Base-by-base conservation (phyloP, 371 early-diverging fungal species). In the Actinomucor elegans region DNA sequence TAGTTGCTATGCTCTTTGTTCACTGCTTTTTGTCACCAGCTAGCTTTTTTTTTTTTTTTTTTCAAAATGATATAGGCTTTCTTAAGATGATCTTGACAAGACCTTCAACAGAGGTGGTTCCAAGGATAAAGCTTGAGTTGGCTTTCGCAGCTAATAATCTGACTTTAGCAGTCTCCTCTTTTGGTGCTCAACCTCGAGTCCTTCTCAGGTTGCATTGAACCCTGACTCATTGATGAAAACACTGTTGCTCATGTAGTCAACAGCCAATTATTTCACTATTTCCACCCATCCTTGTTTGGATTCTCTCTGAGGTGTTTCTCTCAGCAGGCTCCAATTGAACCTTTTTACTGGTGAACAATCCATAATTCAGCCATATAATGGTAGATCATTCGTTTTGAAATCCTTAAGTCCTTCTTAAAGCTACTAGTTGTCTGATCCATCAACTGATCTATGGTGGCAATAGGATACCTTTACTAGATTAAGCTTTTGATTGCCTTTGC, bases 41-140 rank as follows among this genome's bases (percentile, higher is more conserved):
- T 48, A 48, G 43, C 56, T 56, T 56, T 55, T 48, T 46, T 55
- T 55, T 55, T 33, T 56, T 48, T 48, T 51, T 29, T 35, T 35
- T 11, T n/a, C 47, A 54, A 45, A 40, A 24, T 3, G 38, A 29
- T 11, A 54, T 38, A 11, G 47, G 40, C 37, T 54, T 54, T 54
- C 47, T 54, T 37, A 38, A 31, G 15, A 37, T 15, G 11, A 48
- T 28, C 31, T 37, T 55, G 17, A 47, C 47, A 15, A 55, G 17
- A 11, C 48, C 36, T 35, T 51, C 29, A 40, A 28, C 29, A 23
- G 46, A 53, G 23, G n/a, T 37, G 24, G 46, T 46, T 24, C 46
- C 45, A 17, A 53, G 18, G 24, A 53, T 53, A 17, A 37, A 45
- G 29, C 23, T 35, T 28, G 54, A 54, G 14, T 46, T 45, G 20